A percentile compares a stretch with the other conserved stretches of the same genome.
Evolutionary conservation across 371 early-diverging fungal species (phyloP).

Genomic region (Mycotypha africana): DNA sequence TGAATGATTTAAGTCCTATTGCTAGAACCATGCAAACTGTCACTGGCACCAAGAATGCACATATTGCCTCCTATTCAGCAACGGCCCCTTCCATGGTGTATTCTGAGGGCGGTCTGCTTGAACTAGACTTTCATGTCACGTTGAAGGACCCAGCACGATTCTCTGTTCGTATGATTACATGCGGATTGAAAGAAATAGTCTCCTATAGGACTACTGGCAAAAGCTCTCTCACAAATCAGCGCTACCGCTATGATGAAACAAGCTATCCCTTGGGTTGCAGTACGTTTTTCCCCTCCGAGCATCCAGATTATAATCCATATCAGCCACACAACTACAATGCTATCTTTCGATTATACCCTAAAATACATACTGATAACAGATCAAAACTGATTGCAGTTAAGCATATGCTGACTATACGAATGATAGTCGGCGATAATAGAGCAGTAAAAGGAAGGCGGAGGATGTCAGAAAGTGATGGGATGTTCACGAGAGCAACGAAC

Average conservation of each 20-base stretch:
- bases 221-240: slow-evolving; percentile 11
- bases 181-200: slow-evolving; percentile 12
- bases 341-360: slow-evolving; percentile 15
- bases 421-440: slow-evolving; percentile 8
- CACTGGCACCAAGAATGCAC: slow-evolving; percentile 1
- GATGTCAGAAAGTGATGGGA: not conserved
- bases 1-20: slow-evolving; percentile 2
- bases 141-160: slow-evolving; percentile 7
- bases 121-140: slow-evolving; percentile 6
- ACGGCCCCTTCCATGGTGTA: slow-evolving; percentile 21
- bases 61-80: slow-evolving; percentile 12
- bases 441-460: not conserved
- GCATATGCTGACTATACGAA: slow-evolving; percentile 6
- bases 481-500: not conserved
- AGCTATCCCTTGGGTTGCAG: slow-evolving; percentile 11
- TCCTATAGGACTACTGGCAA: slow-evolving; percentile 17
- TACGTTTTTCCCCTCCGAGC: slow-evolving; percentile 16
- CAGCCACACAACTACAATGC: slow-evolving; percentile 16
- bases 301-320: slow-evolving; percentile 7
- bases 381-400: slow-evolving; percentile 10
- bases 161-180: slow-evolving; percentile 11
- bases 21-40: not conserved
- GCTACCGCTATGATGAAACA: not conserved
- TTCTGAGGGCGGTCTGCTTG: slow-evolving; percentile 17
- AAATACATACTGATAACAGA: slow-evolving; percentile 13